Percentiles rank a stretch among this genome's conserved stretches.
Evolutionary conservation across 2,329 filamentous ascomycete species (phyloP).

Genomic region (Grosmannia huntii): DNA sequence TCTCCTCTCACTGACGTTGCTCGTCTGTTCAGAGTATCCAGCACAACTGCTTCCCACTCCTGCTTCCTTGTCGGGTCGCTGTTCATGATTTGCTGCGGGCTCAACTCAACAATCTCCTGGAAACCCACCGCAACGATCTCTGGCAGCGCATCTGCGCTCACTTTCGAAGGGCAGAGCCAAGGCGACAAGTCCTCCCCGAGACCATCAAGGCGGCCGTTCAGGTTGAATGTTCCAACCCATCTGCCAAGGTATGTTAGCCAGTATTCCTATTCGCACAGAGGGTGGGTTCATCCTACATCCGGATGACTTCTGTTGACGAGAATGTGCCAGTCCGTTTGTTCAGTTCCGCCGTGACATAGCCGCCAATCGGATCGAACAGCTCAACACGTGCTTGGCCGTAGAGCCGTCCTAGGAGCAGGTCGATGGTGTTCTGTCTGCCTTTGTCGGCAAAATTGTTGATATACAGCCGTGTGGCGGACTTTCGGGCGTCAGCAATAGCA

Average conservation of each 20-base stretch:
- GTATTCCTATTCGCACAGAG: not conserved
- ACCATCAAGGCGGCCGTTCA: slow-evolving; percentile 77
- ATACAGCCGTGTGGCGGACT: slow-evolving; percentile 86
- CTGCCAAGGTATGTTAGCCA: slow-evolving; percentile 14
- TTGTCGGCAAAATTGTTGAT: slow-evolving; percentile 98
- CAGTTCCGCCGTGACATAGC: slow-evolving; percentile 72
- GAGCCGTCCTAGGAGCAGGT: slow-evolving; percentile 75
- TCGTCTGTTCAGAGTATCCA: slow-evolving; percentile 60
- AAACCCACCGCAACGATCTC: slow-evolving; percentile 87
- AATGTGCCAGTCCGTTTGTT: slow-evolving; percentile 56
- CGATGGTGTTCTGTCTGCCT: slow-evolving; percentile 83
- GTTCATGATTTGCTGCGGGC: slow-evolving; percentile 97
- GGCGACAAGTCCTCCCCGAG: slow-evolving; percentile 66
- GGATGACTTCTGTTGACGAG: slow-evolving; percentile 59
- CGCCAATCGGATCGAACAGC: slow-evolving; percentile 88
- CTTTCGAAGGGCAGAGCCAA: slow-evolving; percentile 62
- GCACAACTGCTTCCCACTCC: slow-evolving; percentile 75
- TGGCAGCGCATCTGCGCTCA: slow-evolving; percentile 49
- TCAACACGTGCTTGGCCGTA: slow-evolving; percentile 75
- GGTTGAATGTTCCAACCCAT: slow-evolving; percentile 77
- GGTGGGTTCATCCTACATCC: slow-evolving; percentile 42
- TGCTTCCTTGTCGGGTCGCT: slow-evolving; percentile 80
- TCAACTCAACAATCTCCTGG: slow-evolving; percentile 96
- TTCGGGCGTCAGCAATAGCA: slow-evolving; percentile 86
- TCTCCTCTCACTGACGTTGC: slow-evolving; percentile 53